These are phyloP conservation scores for Tephrocybe sp. DNA, from an alignment of 768 basidiomycete genomes.

Conservation along the genomic window DNA sequence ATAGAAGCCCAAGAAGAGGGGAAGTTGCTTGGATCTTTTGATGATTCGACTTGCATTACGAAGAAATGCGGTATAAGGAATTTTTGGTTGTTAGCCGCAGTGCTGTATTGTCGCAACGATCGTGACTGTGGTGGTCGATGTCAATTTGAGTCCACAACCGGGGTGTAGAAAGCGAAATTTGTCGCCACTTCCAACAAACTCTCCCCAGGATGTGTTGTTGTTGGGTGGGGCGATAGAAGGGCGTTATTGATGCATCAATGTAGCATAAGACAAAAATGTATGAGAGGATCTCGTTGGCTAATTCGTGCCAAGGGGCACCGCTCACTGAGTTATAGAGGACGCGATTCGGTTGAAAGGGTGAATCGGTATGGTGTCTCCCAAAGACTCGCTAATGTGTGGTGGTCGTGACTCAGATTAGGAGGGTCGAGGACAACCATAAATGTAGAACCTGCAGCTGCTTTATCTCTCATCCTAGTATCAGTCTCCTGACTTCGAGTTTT, in stretches of 20 bases:
- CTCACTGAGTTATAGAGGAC: conserved; percentile 4
- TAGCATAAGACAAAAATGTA: conserved; percentile 9
- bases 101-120: not conserved
- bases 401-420: too few species aligned
- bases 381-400: too few species aligned
- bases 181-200: conserved; percentile 10
- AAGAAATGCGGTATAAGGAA: not conserved
- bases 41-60: not conserved
- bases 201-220: conserved; percentile 1
- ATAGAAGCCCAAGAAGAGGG: conserved; percentile 1
- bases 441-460: too few species aligned
- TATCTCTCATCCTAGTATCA: too few species aligned
- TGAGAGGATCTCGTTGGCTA: conserved; percentile 8
- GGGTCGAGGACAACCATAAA: too few species aligned
- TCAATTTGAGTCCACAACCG: conserved; percentile 7
- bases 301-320: conserved; percentile 2
- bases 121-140: not conserved
- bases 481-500: too few species aligned
- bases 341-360: too few species aligned
- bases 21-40: not conserved
- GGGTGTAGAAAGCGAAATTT: conserved; percentile 4
- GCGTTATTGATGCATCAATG: not conserved
- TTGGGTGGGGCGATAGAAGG: not conserved
- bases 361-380: too few species aligned
- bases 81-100: too few species aligned